Percentiles rank a stretch among this genome's conserved stretches.
phyloP scores from a whole-genome alignment of 257 asterid genomes.

The Fraxinus quadrangulata region DNA sequence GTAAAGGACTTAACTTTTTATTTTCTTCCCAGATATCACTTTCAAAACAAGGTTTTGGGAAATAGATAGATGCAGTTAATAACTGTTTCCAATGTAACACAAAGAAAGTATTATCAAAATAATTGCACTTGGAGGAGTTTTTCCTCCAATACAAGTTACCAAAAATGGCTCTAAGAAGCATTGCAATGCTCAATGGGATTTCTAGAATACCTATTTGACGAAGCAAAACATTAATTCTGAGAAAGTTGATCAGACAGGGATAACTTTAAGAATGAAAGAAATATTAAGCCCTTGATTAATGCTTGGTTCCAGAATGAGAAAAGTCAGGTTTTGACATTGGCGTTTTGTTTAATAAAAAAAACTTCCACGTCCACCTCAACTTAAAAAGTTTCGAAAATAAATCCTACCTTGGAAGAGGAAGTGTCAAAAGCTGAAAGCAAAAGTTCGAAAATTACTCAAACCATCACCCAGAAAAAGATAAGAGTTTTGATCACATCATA shows the following conservation, averaged over 20 bases:
- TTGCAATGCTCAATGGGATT: not conserved
- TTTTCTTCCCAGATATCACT: too few species aligned
- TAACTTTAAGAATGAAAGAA: not conserved
- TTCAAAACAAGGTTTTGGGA: too few species aligned
- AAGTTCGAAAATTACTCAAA: not conserved
- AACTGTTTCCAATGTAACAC: not conserved
- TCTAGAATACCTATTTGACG: not conserved
- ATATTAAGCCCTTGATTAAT: slow-evolving; percentile 22
- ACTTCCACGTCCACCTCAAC: not conserved
- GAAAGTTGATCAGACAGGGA: slow-evolving; percentile 2
- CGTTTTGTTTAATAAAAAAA: not conserved
- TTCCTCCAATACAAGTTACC: not conserved
- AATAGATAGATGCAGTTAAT: not conserved
- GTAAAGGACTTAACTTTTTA: not conserved
- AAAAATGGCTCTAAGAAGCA: not conserved
- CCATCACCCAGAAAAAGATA: not conserved
- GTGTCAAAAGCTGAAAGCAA: slow-evolving; percentile 2
- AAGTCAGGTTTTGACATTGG: slow-evolving; percentile 7
- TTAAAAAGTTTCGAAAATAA: not conserved
- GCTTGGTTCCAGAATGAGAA: slow-evolving; percentile 7
- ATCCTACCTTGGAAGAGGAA: not conserved
- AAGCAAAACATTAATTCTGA: not conserved
- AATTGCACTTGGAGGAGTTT: not conserved
- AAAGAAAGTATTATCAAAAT: not conserved
- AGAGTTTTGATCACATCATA: slow-evolving; percentile 16